A percentile compares a stretch with the other conserved stretches of the same genome.
phyloP scores from a whole-genome alignment of 2,329 filamentous ascomycete species.

The Truncatella angustata region DNA sequence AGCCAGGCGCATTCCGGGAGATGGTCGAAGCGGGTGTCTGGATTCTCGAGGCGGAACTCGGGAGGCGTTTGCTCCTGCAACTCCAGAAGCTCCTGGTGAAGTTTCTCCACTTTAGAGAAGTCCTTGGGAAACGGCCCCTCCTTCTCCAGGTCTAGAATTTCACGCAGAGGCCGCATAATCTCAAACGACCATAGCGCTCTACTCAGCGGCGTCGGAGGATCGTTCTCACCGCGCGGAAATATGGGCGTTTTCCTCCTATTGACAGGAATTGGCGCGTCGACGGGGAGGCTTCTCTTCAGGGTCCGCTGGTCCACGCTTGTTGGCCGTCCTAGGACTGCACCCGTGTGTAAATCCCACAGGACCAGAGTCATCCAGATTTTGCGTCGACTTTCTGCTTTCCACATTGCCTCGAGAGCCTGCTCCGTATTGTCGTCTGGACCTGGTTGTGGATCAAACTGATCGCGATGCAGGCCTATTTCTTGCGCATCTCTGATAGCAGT shows the following conservation, averaged over 20 bases:
- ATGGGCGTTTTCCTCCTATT: conserved; percentile 48
- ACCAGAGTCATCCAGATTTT: conserved; percentile 56
- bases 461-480: conserved; percentile 59
- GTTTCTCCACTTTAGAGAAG: conserved; percentile 49
- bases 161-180: conserved; percentile 45
- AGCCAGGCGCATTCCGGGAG: conserved; percentile 55
- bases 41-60: conserved; percentile 52
- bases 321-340: conserved; percentile 53
- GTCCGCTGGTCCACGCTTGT: conserved; percentile 51
- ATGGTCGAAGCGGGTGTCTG: conserved; percentile 56
- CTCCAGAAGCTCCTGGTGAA: conserved; percentile 50
- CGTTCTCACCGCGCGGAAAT: conserved; percentile 43
- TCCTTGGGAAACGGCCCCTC: conserved; percentile 55
- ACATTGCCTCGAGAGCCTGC: conserved; percentile 53
- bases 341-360: conserved; percentile 54
- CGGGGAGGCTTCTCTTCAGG: conserved; percentile 45
- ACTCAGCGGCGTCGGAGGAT: conserved; percentile 57
- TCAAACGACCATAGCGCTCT: conserved; percentile 50
- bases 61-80: conserved; percentile 49
- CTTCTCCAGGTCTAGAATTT: conserved; percentile 55
- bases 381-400: conserved; percentile 55
- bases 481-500: conserved; percentile 60
- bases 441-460: conserved; percentile 50
- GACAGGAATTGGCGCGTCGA: conserved; percentile 50
- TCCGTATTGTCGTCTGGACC: conserved; percentile 41